Evolutionary conservation across 495 filamentous ascomycete species (phyloP).

Genomic region (Hypoxylon subgilvum): DNA sequence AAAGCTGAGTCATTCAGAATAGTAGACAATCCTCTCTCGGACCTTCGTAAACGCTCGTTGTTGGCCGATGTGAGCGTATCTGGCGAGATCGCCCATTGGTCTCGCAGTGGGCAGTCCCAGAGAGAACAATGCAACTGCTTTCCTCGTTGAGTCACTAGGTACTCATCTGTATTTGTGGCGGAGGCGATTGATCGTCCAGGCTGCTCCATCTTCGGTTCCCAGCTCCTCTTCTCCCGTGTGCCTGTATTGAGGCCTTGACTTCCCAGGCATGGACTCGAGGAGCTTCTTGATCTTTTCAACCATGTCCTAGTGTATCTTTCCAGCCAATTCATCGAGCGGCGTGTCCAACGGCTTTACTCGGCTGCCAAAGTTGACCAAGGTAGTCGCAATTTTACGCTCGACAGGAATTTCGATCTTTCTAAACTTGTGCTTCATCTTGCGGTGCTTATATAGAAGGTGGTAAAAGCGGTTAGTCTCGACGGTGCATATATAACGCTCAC

Average conservation of each 20-base stretch:
- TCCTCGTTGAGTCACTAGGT: background rate
- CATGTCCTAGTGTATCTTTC: constrained; percentile 3
- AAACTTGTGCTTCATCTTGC: constrained; percentile 5
- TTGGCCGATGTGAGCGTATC: background rate
- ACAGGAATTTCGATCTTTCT: constrained; percentile 8
- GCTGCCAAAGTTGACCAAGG: constrained; percentile 12
- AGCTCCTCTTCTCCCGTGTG: background rate
- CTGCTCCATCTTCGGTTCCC: background rate
- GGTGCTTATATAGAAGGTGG: too few species aligned
- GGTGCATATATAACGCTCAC: too few species aligned
- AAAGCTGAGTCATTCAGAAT: background rate
- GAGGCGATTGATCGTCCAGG: background rate
- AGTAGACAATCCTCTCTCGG: background rate
- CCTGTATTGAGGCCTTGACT: background rate
- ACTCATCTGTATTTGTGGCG: background rate
- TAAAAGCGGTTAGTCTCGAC: too few species aligned
- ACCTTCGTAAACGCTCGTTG: background rate
- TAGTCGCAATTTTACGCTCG: constrained; percentile 8
- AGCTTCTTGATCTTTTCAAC: constrained; percentile 3
- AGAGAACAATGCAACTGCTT: background rate
- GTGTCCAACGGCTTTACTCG: constrained; percentile 7
- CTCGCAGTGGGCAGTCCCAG: background rate
- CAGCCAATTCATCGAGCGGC: constrained; percentile 15
- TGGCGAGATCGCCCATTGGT: background rate
- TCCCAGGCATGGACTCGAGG: background rate